phyloP scores from a whole-genome alignment of 768 basidiomycete species.

The Kwoniella botswanensis region DNA sequence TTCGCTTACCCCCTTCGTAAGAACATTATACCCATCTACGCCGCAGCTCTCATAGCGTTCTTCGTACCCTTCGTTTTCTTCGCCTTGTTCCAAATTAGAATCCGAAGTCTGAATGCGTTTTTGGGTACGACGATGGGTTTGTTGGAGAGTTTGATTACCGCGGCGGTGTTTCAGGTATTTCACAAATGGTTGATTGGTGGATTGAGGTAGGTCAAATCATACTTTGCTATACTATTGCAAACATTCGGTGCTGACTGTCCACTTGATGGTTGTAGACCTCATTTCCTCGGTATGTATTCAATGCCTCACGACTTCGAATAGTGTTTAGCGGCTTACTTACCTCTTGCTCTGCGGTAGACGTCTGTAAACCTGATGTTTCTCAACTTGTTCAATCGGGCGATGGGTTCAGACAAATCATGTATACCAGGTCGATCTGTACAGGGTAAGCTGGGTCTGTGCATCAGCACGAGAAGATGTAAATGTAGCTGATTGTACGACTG shows the following conservation, averaged over 20 bases:
- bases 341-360: conserved; percentile 64
- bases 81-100: conserved; percentile 65
- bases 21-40: conserved; percentile 66
- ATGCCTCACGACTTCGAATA: not conserved
- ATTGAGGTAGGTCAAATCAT: conserved; percentile 9
- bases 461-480: no score
- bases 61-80: conserved; percentile 67
- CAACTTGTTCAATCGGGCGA: conserved; percentile 58
- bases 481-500: conserved; percentile 4
- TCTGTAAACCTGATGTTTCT: conserved; percentile 63
- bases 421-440: conserved; percentile 65
- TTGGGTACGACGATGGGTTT: conserved; percentile 66
- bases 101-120: conserved; percentile 62
- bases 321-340: not conserved
- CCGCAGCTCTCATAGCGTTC: conserved; percentile 65
- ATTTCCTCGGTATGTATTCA: conserved; percentile 50
- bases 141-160: conserved; percentile 61
- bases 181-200: conserved; percentile 64
- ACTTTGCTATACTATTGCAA: not conserved
- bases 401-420: conserved; percentile 65
- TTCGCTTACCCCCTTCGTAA: conserved; percentile 57
- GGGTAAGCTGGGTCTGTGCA: conserved; percentile 44
- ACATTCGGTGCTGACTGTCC: not conserved
- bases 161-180: conserved; percentile 64
- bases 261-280: conserved; percentile 11